Base-by-base conservation (phyloP, 108 stramenopile species). In the Nitzschia palea region DNA sequence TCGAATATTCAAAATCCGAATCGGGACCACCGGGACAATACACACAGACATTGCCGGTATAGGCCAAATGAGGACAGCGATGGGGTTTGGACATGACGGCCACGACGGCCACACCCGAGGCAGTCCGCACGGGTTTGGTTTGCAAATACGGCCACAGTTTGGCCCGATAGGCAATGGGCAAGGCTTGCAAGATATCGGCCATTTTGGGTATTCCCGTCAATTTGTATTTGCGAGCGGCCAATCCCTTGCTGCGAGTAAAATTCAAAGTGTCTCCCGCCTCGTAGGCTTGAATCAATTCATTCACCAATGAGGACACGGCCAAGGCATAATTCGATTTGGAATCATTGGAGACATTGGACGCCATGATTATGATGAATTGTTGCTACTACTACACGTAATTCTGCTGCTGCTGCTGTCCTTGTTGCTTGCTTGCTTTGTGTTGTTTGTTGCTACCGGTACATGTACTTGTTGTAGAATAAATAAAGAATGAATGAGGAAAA, bases 1-100 rank as follows among this genome's bases (percentile, higher is more conserved):
- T 97, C 6, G 84, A 86, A 78, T 97, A 97, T 71, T 97, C 97
- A 77, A 97, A 97, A 69, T 97, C 97, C 17, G 78, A 80, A 76
- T 97, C 97, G 0, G 95, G 95, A 20, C 97, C 97, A 43, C 97
- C 97, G 28, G 97, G 97, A 80, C 97, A 97, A 65, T 97, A 97
- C 26, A 97, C 97, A 65, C 97, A 97, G 6, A 97, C 97, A 65
- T 88, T 82, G 8, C 95, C 95, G 0, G 97, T 97, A 73, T 93
- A 88, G 70, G 92, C 91, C 64, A 97, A 88, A 69, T 97, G 97
- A 1, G 97, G 97, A 76, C 97, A 97, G 3, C 97, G 88, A 74
- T 97, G 97, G 10, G 97, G 97, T 66, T 97, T 97, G 71, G 80
- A 80, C 97, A 97, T 97, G 44, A 97, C 95, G 0, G 97, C 97